Base-by-base conservation (phyloP, 2,329 filamentous ascomycete species). In the Ceratocystis alfenasii region DNA sequence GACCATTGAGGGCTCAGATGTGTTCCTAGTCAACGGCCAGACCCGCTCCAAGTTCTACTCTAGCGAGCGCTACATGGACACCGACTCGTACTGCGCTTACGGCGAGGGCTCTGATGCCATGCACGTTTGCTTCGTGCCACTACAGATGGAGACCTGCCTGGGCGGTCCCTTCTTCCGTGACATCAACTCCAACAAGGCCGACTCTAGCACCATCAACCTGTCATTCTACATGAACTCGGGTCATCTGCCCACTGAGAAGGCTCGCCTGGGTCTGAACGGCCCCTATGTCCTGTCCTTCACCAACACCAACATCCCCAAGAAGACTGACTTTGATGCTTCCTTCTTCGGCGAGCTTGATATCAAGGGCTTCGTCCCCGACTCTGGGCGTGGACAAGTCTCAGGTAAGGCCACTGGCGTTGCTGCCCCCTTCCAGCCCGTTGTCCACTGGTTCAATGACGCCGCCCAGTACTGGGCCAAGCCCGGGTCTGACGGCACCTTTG, bases 21-120 rank as follows among this genome's bases (percentile, higher is more conserved):
- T 83, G 66, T 88, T 81, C 71, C 68, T 84, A 7, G 83, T 88
- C 57, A 74, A 77, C 69, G 81, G 83, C 25, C 76, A 88, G 72
- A 88, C 85, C 0, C 80, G 85, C 48, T 84, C 81, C 74, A 88
- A 88, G 73, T 88, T 88, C 76, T 88, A 86, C 75, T 86, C 83
- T 1, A 84, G 82, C 67, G 78, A 86, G 68, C 79, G 85, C n/a
- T 88, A 87, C 74, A 87, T 88, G 71, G 86, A 88, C 72, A 84
- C 87, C 70, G 76, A 82, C 57, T 78, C 81, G 30, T 84, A 86
- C 72, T 88, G 85, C 73, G 81, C 85, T 46, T 80, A 79, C 67
- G 80, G 81, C 25, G 77, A 76, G 67, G 74, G 73, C 36, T 71
- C 72, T 65, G 73, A 75, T 62, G 70, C 74, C 30, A 78, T 82